Evolutionary conservation across 139 green algal species (phyloP), one percentile per base, ranked within the genome.

Genomic region (Dunaliella primolecta): DNA sequence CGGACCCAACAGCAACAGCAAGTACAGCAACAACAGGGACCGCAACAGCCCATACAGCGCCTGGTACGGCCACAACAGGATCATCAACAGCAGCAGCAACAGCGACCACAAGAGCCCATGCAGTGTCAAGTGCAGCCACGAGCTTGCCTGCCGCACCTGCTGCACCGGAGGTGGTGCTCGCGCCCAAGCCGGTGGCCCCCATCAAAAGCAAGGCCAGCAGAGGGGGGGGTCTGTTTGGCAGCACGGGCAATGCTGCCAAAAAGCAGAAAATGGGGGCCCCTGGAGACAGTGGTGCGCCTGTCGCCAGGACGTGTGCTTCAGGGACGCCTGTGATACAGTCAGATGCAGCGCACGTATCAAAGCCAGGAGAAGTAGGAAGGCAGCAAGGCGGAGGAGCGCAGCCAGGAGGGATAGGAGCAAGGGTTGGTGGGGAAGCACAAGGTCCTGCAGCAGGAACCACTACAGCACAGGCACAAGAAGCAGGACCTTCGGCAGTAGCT

Each of bases 161-260:
- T 7, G 27, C 71, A 7, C 29, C 71, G 15, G n/a, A n/a, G n/a
- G n/a, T n/a, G n/a, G n/a, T n/a, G n/a, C 2, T 77, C 21, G 7
- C 11, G 29, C 29, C 24, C 29, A 80, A 80, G 64, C 76, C 75
- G 37, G 76, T 83, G 37, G 78, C 78, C 20, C 35, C 78, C 1
- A 70, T 83, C n/a, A 72, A 75, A 37, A 38, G 36, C 77, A 80
- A 80, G 75, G 32, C 75, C 30, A 36, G 46, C 46, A 64, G 46
- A 7, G 15, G 15, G 46, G 46, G 33, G 75, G 75, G 75, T 30
- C 32, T 80, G 75, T 33, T 80, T 80, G 75, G 75, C 29, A n/a
- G 75, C 2, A n/a, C n/a, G n/a, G n/a, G 75, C 30, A n/a, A 29
- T 36, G 29, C 75, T n/a, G 75, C 75, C 2, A 33, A 32, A 2